Percentiles rank a stretch among this genome's conserved stretches.
These are phyloP conservation scores for Cicer cuneatum DNA, from an alignment of 306 rosid species.

Conservation along the genomic window DNA sequence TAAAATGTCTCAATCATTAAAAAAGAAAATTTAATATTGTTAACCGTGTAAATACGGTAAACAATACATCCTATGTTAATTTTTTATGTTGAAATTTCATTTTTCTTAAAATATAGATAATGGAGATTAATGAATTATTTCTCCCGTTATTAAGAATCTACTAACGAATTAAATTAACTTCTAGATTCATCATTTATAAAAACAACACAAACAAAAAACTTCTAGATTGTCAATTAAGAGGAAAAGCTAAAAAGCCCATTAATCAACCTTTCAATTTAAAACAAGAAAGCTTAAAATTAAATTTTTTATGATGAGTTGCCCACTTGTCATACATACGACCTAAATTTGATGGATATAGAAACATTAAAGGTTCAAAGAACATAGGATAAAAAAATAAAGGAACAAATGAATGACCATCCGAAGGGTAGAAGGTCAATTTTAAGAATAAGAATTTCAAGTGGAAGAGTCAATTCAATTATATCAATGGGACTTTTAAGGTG, in stretches of 20 bases:
- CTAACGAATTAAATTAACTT: background rate
- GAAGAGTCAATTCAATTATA: constrained; percentile 46
- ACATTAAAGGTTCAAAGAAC: constrained; percentile 27
- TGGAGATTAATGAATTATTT: background rate
- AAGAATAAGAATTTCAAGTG: constrained; percentile 38
- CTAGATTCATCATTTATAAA: background rate
- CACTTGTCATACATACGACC: background rate
- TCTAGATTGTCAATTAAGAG: background rate
- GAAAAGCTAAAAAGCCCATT: constrained; percentile 9
- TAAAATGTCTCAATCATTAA: too few relatives aligned
- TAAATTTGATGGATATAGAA: constrained; percentile 34
- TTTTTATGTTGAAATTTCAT: too few relatives aligned
- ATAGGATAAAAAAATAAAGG: constrained; percentile 31
- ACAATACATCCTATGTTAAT: too few relatives aligned
- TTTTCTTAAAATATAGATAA: background rate
- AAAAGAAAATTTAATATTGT: too few relatives aligned
- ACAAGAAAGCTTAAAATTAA: constrained; percentile 27
- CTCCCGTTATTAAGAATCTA: background rate
- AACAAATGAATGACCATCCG: constrained; percentile 22
- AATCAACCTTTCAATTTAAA: constrained; percentile 13
- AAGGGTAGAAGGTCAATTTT: constrained; percentile 46
- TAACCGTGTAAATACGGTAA: too few relatives aligned
- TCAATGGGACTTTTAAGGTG: constrained; percentile 39
- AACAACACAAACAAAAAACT: background rate
- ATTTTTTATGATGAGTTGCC: constrained; percentile 33